Percentiles rank a stretch among this genome's conserved stretches.
These are phyloP conservation scores for Echinosophora koreensis DNA, from an alignment of 306 rosid genomes.

Conservation along the genomic window DNA sequence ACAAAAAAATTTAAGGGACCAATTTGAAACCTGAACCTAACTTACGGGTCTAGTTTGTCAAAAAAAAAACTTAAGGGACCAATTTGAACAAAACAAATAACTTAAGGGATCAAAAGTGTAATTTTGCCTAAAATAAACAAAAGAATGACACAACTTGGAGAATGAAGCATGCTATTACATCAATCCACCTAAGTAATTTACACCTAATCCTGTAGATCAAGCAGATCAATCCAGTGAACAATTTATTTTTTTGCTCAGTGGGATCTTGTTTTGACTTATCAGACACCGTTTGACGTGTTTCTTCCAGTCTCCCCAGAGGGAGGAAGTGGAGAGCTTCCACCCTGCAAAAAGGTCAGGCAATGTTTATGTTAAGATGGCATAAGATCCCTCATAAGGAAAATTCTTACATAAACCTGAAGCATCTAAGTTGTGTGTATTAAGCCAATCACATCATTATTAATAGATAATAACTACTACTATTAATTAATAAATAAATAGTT, in stretches of 20 bases:
- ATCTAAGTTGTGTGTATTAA: too few relatives aligned
- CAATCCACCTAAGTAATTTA: conserved; percentile 49
- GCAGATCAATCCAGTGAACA: conserved; percentile 28
- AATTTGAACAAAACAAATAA: too few relatives aligned
- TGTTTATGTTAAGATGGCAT: conserved; percentile 14
- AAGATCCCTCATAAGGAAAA: background rate
- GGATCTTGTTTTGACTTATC: conserved; percentile 35
- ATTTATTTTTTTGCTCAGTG: background rate
- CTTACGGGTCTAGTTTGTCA: too few relatives aligned
- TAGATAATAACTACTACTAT: too few relatives aligned
- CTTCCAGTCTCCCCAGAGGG: conserved; percentile 42
- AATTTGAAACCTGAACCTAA: too few relatives aligned
- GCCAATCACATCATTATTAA: too few relatives aligned
- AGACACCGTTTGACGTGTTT: conserved; percentile 39
- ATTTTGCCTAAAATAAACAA: background rate
- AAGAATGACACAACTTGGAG: conserved; percentile 10
- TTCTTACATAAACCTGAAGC: too few relatives aligned
- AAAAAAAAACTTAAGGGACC: too few relatives aligned
- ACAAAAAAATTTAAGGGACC: too few relatives aligned
- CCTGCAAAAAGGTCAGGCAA: conserved; percentile 47
- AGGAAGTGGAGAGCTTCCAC: conserved; percentile 28
- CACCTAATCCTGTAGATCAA: conserved; percentile 21
- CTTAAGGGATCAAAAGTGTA: too few relatives aligned
- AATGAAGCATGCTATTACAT: conserved; percentile 45
- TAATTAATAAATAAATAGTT: too few relatives aligned